A percentile compares a stretch with the other conserved stretches of the same genome.
phyloP scores from a whole-genome alignment of 164 flowering plant genomes.

The Chimonanthus praecox region DNA sequence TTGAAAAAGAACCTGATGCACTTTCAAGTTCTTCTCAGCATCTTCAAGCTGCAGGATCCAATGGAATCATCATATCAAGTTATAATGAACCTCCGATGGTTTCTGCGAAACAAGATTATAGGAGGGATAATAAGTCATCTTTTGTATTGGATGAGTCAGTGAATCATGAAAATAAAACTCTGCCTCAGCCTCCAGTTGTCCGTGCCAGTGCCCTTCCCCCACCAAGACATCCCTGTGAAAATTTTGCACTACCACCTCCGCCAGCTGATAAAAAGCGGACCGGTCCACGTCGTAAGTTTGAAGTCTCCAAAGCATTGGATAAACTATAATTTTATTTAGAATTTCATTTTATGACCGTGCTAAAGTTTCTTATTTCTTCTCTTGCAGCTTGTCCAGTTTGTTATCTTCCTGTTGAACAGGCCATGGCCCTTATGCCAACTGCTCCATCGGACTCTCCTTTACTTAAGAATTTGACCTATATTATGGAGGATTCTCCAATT shows the following conservation, averaged over 20 bases:
- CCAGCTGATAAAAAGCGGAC: conserved; percentile 55
- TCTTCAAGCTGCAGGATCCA: conserved; percentile 9
- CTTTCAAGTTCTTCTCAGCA: conserved; percentile 18
- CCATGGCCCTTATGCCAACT: conserved; percentile 64
- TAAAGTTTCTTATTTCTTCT: conserved; percentile 1
- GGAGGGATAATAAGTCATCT: conserved; percentile 13
- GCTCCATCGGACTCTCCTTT: conserved; percentile 57
- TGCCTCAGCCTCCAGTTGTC: conserved; percentile 3
- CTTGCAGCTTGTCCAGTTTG: conserved; percentile 91
- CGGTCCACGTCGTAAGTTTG: conserved; percentile 92
- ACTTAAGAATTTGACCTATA: conserved; percentile 54
- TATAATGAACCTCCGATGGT: conserved; percentile 5
- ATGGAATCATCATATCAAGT: conserved; percentile 7
- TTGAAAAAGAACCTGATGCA: conserved; percentile 9
- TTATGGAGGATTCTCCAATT: conserved; percentile 47
- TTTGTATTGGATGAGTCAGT: conserved; percentile 2
- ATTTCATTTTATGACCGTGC: background rate
- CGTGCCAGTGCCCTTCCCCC: conserved; percentile 11
- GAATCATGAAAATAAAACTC: conserved; percentile 16
- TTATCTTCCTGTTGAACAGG: conserved; percentile 77
- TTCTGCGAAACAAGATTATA: conserved; percentile 8
- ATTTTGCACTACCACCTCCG: conserved; percentile 75
- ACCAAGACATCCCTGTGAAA: conserved; percentile 52
- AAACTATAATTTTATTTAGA: background rate
- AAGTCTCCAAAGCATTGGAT: background rate